phyloP scores from a whole-genome alignment of 1,139 yeast genomes.

The Hyphopichia pseudoburtonii region DNA sequence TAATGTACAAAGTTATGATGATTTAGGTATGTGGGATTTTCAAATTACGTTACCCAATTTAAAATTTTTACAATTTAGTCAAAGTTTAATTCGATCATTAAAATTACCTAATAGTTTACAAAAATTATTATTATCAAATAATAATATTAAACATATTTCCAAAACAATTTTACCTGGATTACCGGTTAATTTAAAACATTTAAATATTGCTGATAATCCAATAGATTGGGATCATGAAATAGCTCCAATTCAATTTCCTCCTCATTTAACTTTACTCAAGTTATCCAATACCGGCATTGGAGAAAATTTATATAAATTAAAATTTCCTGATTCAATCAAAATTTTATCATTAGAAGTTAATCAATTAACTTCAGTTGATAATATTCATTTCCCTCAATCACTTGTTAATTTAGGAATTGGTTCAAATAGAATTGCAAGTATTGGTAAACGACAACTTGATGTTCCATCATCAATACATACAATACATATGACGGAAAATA shows the following conservation, averaged over 20 bases:
- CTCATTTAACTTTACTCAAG: conserved; percentile 14
- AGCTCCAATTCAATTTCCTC: conserved; percentile 12
- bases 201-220: conserved; percentile 23
- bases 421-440: conserved; percentile 15
- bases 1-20: neutral
- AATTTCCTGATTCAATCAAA: conserved; percentile 18
- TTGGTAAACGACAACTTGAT: conserved; percentile 8
- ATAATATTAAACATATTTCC: conserved; percentile 9
- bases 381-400: conserved; percentile 18
- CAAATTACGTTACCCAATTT: neutral
- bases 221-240: conserved; percentile 18
- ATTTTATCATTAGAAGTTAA: conserved; percentile 23
- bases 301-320: conserved; percentile 11
- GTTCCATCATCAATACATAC: conserved; percentile 17
- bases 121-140: conserved; percentile 15
- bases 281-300: conserved; percentile 21
- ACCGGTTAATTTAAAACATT: conserved; percentile 10
- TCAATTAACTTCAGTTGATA: conserved; percentile 17
- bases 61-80: neutral
- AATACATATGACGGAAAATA: conserved; percentile 25
- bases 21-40: conserved; percentile 4
- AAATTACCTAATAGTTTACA: conserved; percentile 11
- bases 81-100: conserved; percentile 1
- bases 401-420: conserved; percentile 22
- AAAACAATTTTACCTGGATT: conserved; percentile 9